Evolutionary conservation across 495 filamentous ascomycete species (phyloP).

Genomic region (Daldinia loculata): DNA sequence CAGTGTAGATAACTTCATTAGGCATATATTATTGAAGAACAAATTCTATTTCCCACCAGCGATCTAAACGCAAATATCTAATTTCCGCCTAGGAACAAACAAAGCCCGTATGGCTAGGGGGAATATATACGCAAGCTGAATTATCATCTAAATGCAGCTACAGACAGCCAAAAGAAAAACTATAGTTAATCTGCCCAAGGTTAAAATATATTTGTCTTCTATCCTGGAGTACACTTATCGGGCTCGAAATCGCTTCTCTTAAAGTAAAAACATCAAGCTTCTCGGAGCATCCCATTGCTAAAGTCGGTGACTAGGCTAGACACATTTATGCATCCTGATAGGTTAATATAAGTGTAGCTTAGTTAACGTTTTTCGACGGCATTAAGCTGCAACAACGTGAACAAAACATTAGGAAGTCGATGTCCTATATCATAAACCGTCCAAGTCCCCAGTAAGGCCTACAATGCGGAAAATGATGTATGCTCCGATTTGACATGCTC

Average conservation of each 20-base stretch:
- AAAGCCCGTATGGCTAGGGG: not conserved
- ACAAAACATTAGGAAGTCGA: not conserved
- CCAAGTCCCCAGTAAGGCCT: conserved; percentile 39
- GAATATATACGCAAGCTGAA: too few relatives aligned
- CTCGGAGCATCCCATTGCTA: not conserved
- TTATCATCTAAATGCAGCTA: too few relatives aligned
- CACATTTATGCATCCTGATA: not conserved
- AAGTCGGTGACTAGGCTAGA: not conserved
- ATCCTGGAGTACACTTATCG: not conserved
- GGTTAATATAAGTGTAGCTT: not conserved
- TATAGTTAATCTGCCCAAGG: too few relatives aligned
- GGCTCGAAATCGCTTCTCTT: not conserved
- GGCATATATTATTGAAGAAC: too few relatives aligned
- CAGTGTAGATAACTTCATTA: not conserved
- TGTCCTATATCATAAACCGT: conserved; percentile 17
- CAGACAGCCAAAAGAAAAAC: too few relatives aligned
- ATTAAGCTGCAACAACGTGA: not conserved
- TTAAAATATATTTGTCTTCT: not conserved
- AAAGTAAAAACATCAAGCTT: not conserved
- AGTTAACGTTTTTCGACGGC: not conserved
- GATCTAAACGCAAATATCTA: not conserved
- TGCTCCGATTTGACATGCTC: conserved; percentile 29
- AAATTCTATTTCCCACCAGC: not conserved
- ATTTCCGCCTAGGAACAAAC: not conserved
- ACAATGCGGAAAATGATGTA: conserved; percentile 39